phyloP scores from a whole-genome alignment of 2,329 filamentous ascomycete species.

The Rutstroemia sp. region DNA sequence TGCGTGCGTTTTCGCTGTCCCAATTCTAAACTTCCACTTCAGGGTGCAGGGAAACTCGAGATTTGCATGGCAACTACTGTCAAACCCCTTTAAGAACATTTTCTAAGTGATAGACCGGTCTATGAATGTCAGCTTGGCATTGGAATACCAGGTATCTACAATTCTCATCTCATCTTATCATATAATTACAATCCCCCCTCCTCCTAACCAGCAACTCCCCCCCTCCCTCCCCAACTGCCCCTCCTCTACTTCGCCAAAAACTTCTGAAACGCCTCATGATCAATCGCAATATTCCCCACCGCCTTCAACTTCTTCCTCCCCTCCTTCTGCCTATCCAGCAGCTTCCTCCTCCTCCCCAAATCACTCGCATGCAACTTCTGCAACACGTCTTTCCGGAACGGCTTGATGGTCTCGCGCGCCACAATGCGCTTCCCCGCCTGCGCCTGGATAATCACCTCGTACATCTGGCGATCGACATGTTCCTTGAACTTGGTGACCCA shows the following conservation, averaged over 20 bases:
- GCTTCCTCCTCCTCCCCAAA: conserved; percentile 70
- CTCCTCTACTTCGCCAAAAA: conserved; percentile 69
- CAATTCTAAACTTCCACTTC: no score
- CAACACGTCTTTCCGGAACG: conserved; percentile 91
- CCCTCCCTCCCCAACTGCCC: background rate
- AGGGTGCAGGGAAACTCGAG: no score
- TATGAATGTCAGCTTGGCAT: no score
- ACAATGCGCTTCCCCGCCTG: conserved; percentile 75
- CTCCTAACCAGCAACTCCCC: no score
- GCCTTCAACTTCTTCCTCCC: conserved; percentile 80
- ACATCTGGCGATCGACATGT: conserved; percentile 94
- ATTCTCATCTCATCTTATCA: no score
- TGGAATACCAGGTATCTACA: no score
- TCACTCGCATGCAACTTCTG: conserved; percentile 91
- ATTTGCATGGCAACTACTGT: no score
- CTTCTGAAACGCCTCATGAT: conserved; percentile 89
- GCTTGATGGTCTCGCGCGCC: conserved; percentile 90
- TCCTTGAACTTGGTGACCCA: conserved; percentile 98
- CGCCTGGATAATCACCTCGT: conserved; percentile 92
- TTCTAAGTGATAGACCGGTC: no score
- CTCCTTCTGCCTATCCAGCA: conserved; percentile 95
- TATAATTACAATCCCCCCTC: no score
- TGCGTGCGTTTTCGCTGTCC: no score
- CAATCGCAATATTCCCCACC: conserved; percentile 89
- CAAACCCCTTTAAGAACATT: no score